Evolutionary conservation across 1,284 basidiomycete genomes (phyloP).

Genomic region (Tilletiopsis washingtonensis): DNA sequence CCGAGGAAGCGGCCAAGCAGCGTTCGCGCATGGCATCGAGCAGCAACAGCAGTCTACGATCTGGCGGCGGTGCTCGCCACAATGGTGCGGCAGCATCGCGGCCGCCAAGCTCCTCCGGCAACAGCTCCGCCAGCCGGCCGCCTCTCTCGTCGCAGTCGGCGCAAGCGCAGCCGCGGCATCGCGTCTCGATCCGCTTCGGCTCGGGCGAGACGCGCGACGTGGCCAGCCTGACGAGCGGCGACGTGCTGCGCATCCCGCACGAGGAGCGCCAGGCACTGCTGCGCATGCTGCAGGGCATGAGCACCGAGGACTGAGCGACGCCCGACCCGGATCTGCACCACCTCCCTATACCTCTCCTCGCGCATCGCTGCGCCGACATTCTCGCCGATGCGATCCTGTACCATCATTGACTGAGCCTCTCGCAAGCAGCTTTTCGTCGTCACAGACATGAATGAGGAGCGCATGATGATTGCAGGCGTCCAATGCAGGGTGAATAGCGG

Average conservation of each 20-base stretch:
- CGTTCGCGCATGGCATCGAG: neutral
- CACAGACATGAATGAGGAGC: no score
- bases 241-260: neutral
- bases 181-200: neutral
- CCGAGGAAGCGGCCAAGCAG: neutral
- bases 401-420: no score
- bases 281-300: neutral
- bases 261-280: neutral
- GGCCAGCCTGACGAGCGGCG: neutral
- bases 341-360: no score
- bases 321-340: no score
- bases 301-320: no score
- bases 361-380: no score
- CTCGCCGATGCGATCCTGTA: no score
- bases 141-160: neutral
- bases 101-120: neutral
- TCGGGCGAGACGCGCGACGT: neutral
- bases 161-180: neutral
- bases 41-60: neutral
- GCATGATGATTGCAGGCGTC: no score
- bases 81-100: neutral
- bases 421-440: no score
- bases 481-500: no score
- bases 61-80: neutral
- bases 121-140: neutral